A percentile compares a stretch with the other conserved stretches of the same genome.
Evolutionary conservation across 352 stramenopile genomes (phyloP).

Genomic region (Phytophthora idaei): DNA sequence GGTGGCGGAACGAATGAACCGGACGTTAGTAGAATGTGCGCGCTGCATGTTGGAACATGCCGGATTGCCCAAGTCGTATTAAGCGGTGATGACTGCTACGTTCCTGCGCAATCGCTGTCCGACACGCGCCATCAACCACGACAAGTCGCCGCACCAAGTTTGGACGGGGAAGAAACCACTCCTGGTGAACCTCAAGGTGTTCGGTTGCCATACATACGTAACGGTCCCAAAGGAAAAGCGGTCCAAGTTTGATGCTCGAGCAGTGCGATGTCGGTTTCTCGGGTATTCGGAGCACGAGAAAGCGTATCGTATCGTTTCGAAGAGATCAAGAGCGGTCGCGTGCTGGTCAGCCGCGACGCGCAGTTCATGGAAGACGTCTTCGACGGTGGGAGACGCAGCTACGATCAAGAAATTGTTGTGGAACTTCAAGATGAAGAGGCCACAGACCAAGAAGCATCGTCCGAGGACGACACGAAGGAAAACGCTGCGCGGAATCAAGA

Average conservation of each 20-base stretch:
- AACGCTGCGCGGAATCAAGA: no score
- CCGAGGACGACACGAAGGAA: no score
- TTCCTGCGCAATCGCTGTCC: slow-evolving; percentile 21
- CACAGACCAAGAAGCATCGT: no score
- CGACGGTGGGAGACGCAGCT: no score
- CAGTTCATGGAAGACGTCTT: no score
- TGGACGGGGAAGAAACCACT: slow-evolving; percentile 19
- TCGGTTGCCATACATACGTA: slow-evolving; percentile 7
- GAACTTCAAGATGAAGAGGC: no score
- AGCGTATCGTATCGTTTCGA: neutral
- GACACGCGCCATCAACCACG: slow-evolving; percentile 7
- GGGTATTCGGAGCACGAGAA: slow-evolving; percentile 16
- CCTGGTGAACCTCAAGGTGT: slow-evolving; percentile 11
- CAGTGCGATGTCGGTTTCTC: slow-evolving; percentile 5
- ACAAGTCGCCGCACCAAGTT: slow-evolving; percentile 11
- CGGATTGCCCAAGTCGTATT: neutral
- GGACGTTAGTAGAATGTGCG: slow-evolving; percentile 6
- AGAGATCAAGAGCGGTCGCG: no score
- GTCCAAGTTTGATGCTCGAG: slow-evolving; percentile 1
- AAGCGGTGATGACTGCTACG: slow-evolving; percentile 22
- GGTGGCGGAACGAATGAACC: slow-evolving; percentile 19
- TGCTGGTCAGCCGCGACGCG: no score
- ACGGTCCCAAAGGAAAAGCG: slow-evolving; percentile 1
- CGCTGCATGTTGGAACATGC: slow-evolving; percentile 3
- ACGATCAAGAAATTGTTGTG: no score